Conservation (phyloP, 257 asterid species). For the Solanum lignicaule region DNA sequence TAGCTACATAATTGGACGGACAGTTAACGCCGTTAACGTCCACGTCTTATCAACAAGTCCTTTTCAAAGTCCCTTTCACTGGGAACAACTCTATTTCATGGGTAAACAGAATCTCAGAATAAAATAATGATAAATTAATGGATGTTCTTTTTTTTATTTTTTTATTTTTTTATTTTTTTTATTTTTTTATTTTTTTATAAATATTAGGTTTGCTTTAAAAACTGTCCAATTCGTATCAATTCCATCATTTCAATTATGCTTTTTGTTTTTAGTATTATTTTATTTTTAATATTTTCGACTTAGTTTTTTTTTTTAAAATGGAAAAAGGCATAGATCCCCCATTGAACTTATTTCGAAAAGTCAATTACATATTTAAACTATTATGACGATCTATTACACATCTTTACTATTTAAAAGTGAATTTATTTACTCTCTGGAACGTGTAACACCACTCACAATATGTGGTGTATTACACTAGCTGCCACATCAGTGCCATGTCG, state of each 20-base stretch:
- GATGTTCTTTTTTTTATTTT: not conserved
- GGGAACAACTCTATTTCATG: not conserved
- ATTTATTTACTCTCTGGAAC: too few species aligned
- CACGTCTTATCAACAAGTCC: not conserved
- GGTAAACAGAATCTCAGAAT: not conserved
- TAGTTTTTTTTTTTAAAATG: too few species aligned
- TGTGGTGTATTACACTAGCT: too few species aligned
- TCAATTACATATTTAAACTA: too few species aligned
- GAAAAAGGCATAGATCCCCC: too few species aligned
- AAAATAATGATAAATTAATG: not conserved
- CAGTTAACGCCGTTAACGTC: slow-evolving; percentile 17
- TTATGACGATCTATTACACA: too few species aligned
- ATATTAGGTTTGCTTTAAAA: not conserved
- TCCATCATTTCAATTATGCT: not conserved
- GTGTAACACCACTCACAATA: too few species aligned
- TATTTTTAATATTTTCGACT: too few species aligned
- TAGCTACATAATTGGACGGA: slow-evolving; percentile 4
- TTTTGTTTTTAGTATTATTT: not conserved
- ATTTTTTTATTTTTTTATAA: not conserved
- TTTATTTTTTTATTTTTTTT: not conserved
- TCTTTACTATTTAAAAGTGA: too few species aligned
- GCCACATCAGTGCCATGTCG: too few species aligned
- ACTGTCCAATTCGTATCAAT: not conserved
- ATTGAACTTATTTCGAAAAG: too few species aligned
- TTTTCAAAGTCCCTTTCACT: not conserved